Base-by-base conservation (phyloP, 2,329 filamentous ascomycete genomes). In the Rugonectria rugulosa region DNA sequence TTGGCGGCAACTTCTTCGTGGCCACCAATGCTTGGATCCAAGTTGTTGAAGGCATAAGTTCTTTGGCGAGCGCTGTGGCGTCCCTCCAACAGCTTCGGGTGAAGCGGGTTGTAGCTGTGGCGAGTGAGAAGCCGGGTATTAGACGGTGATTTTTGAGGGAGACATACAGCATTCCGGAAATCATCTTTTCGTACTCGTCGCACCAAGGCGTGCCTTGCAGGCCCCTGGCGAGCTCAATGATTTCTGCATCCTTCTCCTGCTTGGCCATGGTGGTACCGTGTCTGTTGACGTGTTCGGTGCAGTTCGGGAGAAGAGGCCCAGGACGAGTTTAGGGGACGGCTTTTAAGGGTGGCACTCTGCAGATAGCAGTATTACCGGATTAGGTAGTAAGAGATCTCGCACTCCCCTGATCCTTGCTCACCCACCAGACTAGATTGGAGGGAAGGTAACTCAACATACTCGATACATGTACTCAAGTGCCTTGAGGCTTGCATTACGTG, bases 21-120 rank as follows among this genome's bases (percentile, higher is more conserved):
- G 15, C 38, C 51, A 5, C 60, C 62, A 1, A 46, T 41, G 37
- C 56, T 68, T 14, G 65, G 65, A 10, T 68, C 62, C 6, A 67
- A 15, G 14, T 64, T 65, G 53, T 68, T 68, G 41, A 56, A 68
- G 32, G 60, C 65, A 44, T 68, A 54, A 7, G 53, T 15, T 7
- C 57, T 11, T 7, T 60, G 27, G 2, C 65, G 65, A 12, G 65
- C 65, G 9, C 34, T 60, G 29, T 64, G 63, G 6, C 65, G 65
- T 2, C 58, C 63, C 5, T 65, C 65, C 5, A 65, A 15, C 0
- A 68, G 43, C 19, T 45, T 47, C 0, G 58, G 63, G 3, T 42
- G 14, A 7, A 56, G 9, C 12, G 64, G 64, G 21, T 68, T 60
- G 24, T 68, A 68, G 19, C 65, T 68, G 14, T 14, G 38, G 23